Evolutionary conservation across 148 eudicot species (phyloP), one percentile per base, ranked within the genome.

Genomic region (Silene conica): DNA sequence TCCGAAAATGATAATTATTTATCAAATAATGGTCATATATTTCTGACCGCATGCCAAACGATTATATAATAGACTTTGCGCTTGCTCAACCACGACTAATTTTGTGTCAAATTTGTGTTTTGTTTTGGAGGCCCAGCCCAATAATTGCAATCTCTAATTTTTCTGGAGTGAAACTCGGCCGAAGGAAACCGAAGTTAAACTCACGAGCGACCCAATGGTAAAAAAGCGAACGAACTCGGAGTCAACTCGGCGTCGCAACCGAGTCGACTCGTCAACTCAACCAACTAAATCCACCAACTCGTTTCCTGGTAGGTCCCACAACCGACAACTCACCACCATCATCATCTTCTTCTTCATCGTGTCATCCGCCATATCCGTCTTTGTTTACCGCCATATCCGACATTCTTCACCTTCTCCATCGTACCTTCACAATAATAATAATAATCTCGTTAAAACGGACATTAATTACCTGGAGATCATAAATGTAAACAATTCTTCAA

Each of bases 401-500:
- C 73, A 20, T 73, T 72, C 71, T 74, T 10, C 63, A 41, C 45
- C 73, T 80, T 18, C 82, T 58, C n/a, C 72, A 19, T 31, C 82
- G 54, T 60, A 69, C 31, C 74, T 67, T 11, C 61, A 77, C 73
- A 71, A 69, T 5, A 75, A 72, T 21, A 75, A 72, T 21, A 80
- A 79, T 15, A 38, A 38, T 0, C 85, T 87, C 74, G 87, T 89
- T 38, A 84, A 81, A 59, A 26, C 81, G 18, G 89, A 88, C 20
- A 66, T 89, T 38, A 74, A 50, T 72, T 86, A 79, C 80, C 85
- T 38, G 22, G 86, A 94, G 61, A 86, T 94, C 20, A 80, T 94
- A 62, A 60, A 56, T 77, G 98, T 91, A 87, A 73, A 74, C 48
- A 21, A 38, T 54, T 69, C 43, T 57, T 21, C 54, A 18, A 21